Conservation (phyloP, 2,329 filamentous ascomycete genomes). For the Colletotrichum spaethianum region DNA sequence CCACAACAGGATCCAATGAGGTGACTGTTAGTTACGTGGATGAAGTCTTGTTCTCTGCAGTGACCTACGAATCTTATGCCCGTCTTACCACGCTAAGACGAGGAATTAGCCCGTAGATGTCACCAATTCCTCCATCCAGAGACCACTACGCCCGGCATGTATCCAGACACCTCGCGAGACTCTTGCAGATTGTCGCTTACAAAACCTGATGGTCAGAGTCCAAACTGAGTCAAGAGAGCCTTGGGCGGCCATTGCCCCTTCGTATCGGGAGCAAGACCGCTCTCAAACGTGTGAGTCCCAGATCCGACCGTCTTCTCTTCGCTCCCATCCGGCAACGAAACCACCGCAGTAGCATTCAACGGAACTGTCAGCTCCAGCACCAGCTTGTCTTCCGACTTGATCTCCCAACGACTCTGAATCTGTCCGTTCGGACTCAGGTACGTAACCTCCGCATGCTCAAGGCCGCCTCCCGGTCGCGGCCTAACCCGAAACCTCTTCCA, state of each 20-base stretch:
- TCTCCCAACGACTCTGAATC: conserved; percentile 47
- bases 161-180: background rate
- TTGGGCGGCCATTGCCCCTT: conserved; percentile 18
- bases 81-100: background rate
- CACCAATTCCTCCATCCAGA: background rate
- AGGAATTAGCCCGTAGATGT: background rate
- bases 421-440: conserved; percentile 50
- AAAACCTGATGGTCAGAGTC: background rate
- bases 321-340: conserved; percentile 10
- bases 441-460: conserved; percentile 50
- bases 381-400: conserved; percentile 19
- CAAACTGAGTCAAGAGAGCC: conserved; percentile 27
- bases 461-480: conserved; percentile 53
- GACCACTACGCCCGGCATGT: background rate
- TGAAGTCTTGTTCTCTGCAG: background rate
- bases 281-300: conserved; percentile 6
- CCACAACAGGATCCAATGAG: background rate
- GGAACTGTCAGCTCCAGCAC: conserved; percentile 13
- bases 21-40: background rate
- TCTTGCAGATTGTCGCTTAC: too few relatives aligned
- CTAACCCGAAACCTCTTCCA: conserved; percentile 56
- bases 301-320: conserved; percentile 14
- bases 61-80: background rate
- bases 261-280: background rate
- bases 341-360: background rate